Evolutionary conservation across 305 asterid genomes (phyloP).

Genomic region (Fraxinus xanthoxyloides): DNA sequence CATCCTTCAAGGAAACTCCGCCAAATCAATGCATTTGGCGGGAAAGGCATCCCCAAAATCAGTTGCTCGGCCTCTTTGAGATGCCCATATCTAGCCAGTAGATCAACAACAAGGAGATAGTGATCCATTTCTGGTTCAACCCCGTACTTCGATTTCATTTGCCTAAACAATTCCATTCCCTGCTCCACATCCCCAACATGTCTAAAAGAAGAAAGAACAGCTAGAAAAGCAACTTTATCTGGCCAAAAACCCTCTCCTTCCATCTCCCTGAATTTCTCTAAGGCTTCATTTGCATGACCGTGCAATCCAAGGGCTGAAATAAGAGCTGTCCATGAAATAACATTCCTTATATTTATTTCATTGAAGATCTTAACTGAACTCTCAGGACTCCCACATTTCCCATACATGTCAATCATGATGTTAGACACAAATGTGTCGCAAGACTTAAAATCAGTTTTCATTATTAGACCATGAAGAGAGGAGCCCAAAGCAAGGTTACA

Average conservation of each 20-base stretch:
- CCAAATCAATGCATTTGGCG: slow-evolving; percentile 56
- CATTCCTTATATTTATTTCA: slow-evolving; percentile 37
- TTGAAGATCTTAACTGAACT: slow-evolving; percentile 42
- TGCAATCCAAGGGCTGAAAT: slow-evolving; percentile 52
- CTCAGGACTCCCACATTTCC: slow-evolving; percentile 49
- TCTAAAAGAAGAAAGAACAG: slow-evolving; percentile 60
- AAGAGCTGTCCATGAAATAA: slow-evolving; percentile 53
- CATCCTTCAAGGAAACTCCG: slow-evolving; percentile 67
- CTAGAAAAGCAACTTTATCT: slow-evolving; percentile 45
- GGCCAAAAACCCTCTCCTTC: slow-evolving; percentile 38
- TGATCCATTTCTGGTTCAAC: slow-evolving; percentile 61
- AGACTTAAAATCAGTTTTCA: slow-evolving; percentile 30
- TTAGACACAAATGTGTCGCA: slow-evolving; percentile 54
- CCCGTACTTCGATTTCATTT: slow-evolving; percentile 40
- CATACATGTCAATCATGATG: slow-evolving; percentile 56
- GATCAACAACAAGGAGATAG: slow-evolving; percentile 48
- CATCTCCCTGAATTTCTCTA: slow-evolving; percentile 48
- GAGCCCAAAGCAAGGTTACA: slow-evolving; percentile 55
- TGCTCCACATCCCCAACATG: slow-evolving; percentile 53
- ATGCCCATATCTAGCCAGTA: slow-evolving; percentile 49
- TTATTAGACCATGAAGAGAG: slow-evolving; percentile 47
- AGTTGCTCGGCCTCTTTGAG: slow-evolving; percentile 50
- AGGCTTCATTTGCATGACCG: slow-evolving; percentile 49
- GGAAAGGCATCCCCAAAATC: slow-evolving; percentile 56
- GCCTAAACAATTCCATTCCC: slow-evolving; percentile 44